phyloP scores from a whole-genome alignment of 1,284 basidiomycete species.

The Phlebopus sp. region DNA sequence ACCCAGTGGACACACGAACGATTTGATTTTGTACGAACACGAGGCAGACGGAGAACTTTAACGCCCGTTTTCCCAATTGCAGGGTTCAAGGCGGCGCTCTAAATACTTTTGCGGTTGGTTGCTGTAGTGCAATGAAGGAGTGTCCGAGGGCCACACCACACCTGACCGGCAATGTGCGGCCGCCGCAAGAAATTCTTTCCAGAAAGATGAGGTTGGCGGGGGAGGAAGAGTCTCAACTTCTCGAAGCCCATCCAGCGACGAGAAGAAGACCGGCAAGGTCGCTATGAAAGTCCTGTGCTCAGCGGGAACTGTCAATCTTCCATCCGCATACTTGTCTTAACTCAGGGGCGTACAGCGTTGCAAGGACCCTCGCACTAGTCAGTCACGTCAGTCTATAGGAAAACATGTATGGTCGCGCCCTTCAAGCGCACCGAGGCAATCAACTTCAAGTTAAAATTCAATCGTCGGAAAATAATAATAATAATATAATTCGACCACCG shows the following conservation, averaged over 20 bases:
- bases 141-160: conserved; percentile 18
- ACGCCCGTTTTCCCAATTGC: conserved; percentile 22
- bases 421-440: too few relatives aligned
- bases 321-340: too few relatives aligned
- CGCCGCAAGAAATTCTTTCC: conserved; percentile 7
- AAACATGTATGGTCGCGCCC: too few relatives aligned
- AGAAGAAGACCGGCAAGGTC: conserved; percentile 7
- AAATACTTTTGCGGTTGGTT: background rate
- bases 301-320: too few relatives aligned
- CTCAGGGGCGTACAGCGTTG: too few relatives aligned
- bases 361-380: too few relatives aligned
- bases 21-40: conserved; percentile 10
- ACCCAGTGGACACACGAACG: conserved; percentile 2
- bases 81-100: conserved; percentile 15
- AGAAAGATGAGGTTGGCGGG: conserved; percentile 3
- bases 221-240: conserved; percentile 4
- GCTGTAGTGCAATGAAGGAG: conserved; percentile 7
- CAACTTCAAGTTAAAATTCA: too few relatives aligned
- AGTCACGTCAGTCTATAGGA: too few relatives aligned
- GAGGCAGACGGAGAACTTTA: conserved; percentile 19
- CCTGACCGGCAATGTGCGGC: conserved; percentile 9
- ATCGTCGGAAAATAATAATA: too few relatives aligned
- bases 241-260: conserved; percentile 5
- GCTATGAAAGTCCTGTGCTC: background rate
- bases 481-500: too few relatives aligned